phyloP scores from a whole-genome alignment of 1,284 basidiomycete species.

The Irpex sp. region DNA sequence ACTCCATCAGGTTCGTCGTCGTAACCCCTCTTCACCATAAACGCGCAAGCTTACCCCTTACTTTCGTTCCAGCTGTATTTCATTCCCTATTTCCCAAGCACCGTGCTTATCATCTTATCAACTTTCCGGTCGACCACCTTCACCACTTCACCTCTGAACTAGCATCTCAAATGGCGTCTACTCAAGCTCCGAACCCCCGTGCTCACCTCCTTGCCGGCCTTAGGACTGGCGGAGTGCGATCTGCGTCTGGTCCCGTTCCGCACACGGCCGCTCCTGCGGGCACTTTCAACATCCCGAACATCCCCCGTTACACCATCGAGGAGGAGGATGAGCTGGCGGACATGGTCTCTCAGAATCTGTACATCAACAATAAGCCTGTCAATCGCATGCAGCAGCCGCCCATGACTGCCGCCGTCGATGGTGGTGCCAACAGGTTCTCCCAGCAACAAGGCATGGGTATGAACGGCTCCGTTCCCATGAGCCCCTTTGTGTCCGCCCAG shows the following conservation, averaged over 20 bases:
- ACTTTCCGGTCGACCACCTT: constrained; percentile 21
- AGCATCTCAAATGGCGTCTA: constrained; percentile 48
- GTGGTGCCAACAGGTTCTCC: constrained; percentile 57
- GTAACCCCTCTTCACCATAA: constrained; percentile 14
- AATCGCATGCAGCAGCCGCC: constrained; percentile 41
- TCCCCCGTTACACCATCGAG: constrained; percentile 47
- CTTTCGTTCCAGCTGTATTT: constrained; percentile 24
- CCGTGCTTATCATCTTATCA: constrained; percentile 15
- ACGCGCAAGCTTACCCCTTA: constrained; percentile 9
- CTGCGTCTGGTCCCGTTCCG: constrained; percentile 52
- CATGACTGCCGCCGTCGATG: constrained; percentile 69
- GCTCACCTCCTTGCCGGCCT: constrained; percentile 81
- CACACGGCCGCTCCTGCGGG: constrained; percentile 64
- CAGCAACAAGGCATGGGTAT: constrained; percentile 49
- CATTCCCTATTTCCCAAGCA: constrained; percentile 15
- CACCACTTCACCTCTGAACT: constrained; percentile 29
- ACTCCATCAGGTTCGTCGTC: constrained; percentile 20
- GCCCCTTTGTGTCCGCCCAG: constrained; percentile 41
- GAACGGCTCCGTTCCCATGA: constrained; percentile 50
- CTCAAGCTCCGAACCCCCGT: constrained; percentile 56
- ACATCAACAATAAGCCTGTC: constrained; percentile 31
- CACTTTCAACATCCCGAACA: constrained; percentile 58
- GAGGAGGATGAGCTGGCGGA: constrained; percentile 59
- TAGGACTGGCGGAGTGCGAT: constrained; percentile 81
- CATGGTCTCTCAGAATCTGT: constrained; percentile 44